Evolutionary conservation across 2,329 filamentous ascomycete species (phyloP).

Genomic region (Aaosphaeria arxii): DNA sequence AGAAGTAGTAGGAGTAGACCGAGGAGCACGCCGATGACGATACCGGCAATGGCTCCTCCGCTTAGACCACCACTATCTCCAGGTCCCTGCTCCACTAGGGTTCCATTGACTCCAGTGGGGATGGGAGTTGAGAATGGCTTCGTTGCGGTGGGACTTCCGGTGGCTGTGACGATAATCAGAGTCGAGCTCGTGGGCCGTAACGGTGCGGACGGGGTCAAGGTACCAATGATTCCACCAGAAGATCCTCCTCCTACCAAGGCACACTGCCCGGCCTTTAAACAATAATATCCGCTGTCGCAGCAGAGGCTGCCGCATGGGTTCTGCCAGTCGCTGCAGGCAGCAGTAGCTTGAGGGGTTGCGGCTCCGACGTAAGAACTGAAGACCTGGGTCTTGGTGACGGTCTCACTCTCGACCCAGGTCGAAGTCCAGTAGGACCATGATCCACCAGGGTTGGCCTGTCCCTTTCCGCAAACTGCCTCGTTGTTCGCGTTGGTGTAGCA

Average conservation of each 20-base stretch:
- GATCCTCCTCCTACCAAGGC: constrained; percentile 52
- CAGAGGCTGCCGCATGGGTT: constrained; percentile 66
- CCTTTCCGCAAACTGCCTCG: constrained; percentile 30
- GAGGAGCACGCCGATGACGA: constrained; percentile 70
- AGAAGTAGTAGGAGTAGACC: constrained; percentile 66
- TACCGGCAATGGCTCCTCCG: constrained; percentile 74
- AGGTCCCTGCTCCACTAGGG: constrained; percentile 24
- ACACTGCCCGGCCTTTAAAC: constrained; percentile 58
- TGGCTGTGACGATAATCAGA: constrained; percentile 49
- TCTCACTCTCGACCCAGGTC: constrained; percentile 55
- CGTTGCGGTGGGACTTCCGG: constrained; percentile 45
- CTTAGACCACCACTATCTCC: constrained; percentile 51
- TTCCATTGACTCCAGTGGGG: constrained; percentile 50
- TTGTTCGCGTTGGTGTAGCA: constrained; percentile 34
- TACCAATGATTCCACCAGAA: constrained; percentile 38
- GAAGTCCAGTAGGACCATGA: constrained; percentile 57
- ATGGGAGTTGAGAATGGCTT: constrained; percentile 51
- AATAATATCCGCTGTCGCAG: constrained; percentile 69
- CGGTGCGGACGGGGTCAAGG: constrained; percentile 48
- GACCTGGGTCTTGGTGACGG: constrained; percentile 52
- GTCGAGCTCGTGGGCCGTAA: constrained; percentile 52
- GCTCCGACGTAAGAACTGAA: constrained; percentile 43
- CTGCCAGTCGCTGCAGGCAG: constrained; percentile 43
- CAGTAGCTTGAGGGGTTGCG: constrained; percentile 7
- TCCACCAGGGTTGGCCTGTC: constrained; percentile 13